Percentiles rank a stretch among this genome's conserved stretches.
These are phyloP conservation scores for Spinellus fusiger DNA, from an alignment of 192 early-diverging fungal genomes.

Conservation along the genomic window DNA sequence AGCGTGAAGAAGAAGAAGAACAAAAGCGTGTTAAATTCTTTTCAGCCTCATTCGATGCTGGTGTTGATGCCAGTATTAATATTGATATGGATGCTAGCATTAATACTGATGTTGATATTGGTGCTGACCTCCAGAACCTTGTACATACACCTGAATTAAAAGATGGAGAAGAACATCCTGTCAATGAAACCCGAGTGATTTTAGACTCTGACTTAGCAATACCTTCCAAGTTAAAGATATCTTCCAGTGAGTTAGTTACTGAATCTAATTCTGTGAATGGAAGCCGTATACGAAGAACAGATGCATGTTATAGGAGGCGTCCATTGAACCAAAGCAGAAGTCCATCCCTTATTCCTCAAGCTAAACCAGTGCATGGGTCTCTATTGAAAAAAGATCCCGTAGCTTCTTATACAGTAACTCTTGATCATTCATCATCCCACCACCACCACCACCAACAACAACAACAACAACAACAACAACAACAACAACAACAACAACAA, in stretches of 20 bases:
- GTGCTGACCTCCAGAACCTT: too few relatives aligned
- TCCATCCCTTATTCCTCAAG: background rate
- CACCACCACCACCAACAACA: background rate
- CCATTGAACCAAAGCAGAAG: background rate
- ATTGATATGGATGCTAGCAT: background rate
- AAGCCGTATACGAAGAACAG: too few relatives aligned
- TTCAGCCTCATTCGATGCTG: too few relatives aligned
- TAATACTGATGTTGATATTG: background rate
- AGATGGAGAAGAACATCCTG: too few relatives aligned
- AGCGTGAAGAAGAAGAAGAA: constrained; percentile 33
- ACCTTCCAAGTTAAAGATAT: too few relatives aligned
- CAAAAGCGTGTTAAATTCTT: constrained; percentile 17
- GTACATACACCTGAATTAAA: too few relatives aligned
- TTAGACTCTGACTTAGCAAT: too few relatives aligned
- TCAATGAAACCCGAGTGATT: too few relatives aligned
- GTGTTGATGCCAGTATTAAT: background rate
- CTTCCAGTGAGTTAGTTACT: too few relatives aligned
- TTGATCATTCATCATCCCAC: background rate
- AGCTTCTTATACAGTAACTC: background rate
- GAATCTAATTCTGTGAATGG: too few relatives aligned
- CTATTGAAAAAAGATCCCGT: background rate
- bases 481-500: background rate
- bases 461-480: background rate
- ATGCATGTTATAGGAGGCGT: background rate
- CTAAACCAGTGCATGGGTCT: background rate